Evolutionary conservation across 1,284 basidiomycete species (phyloP), one percentile per base, ranked within the genome.

Genomic region (Tetrapyrgos nigripes): DNA sequence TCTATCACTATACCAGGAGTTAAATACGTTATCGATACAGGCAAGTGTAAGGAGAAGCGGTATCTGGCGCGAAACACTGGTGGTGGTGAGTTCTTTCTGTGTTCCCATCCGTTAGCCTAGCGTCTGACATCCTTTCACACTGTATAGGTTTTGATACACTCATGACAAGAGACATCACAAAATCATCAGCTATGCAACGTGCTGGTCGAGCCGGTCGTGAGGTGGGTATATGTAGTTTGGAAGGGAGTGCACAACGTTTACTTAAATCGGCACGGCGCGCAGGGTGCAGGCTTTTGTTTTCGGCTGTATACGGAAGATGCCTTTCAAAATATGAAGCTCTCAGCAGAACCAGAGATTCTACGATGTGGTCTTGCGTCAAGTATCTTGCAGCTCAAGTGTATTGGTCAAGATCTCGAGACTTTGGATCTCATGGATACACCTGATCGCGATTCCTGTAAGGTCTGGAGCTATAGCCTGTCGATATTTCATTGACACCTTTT

Each of bases 1-100:
- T 95, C 93, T 23, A 93, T 99, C 73, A 99, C 97, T 3, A 97
- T 99, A 67, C 95, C 96, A 4, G 96, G 96, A 1, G 91, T 99
- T 55, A 91, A 87, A 59, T 98, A 94, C 71, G 97, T 99, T 6
- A 91, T 99, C 50, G 97, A 99, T 74, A 91, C 93, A 0, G 96
- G 96, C 1, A 91, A 96, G 73, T 94, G 92, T 68, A 99, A 99
- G 75, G 96, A 98, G 75, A 97, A 97, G 75, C 84, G 91, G 58
- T 96, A 92, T 73, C 72, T 94, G 44, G 85, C 88, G 44, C 80
- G 81, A 66, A 77, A 87, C 56, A 80, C 80, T 2, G 87, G 89
- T 3, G 85, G 86, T 62, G 91, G 92, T 84, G 70, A 71, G 83
- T 69, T 21, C 60, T 57, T 29, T 56, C 55, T 52, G 50, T 27